These are phyloP conservation scores for Melaleuca quinquenervia DNA, from an alignment of 345 rosid genomes.

Conservation along the genomic window DNA sequence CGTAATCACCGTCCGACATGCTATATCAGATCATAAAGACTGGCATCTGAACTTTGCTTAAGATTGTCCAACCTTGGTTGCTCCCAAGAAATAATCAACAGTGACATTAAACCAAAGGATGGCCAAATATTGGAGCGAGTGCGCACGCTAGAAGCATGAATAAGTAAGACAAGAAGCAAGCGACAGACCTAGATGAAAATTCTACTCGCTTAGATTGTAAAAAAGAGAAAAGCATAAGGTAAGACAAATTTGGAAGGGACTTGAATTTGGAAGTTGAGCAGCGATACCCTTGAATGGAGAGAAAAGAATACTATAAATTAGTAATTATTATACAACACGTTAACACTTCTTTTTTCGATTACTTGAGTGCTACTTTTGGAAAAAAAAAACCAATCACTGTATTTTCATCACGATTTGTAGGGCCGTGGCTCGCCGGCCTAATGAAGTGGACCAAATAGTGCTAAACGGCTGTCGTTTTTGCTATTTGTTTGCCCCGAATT, in stretches of 20 bases:
- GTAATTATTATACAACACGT: accelerated
- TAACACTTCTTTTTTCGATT: no score
- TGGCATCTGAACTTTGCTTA: neutral
- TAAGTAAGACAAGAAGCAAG: neutral
- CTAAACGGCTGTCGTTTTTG: no score
- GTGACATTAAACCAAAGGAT: neutral
- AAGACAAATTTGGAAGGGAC: neutral
- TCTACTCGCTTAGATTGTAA: neutral
- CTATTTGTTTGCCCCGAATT: no score
- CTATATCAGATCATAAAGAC: neutral
- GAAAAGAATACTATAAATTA: no score
- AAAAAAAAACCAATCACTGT: accelerated
- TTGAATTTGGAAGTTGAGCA: neutral
- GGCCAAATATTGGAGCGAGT: neutral
- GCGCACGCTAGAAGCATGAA: neutral
- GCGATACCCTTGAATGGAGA: no score
- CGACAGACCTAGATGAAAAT: neutral
- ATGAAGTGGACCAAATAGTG: no score
- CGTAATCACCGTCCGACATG: neutral
- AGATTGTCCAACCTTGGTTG: neutral
- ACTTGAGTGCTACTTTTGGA: accelerated
- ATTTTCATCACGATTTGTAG: no score
- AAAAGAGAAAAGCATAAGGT: neutral
- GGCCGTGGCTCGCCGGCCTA: no score
- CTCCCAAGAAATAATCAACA: neutral